Evolutionary conservation across 805 yeast species (phyloP), one percentile per base, ranked within the genome.

Genomic region (Schwanniomyces polymorphus): DNA sequence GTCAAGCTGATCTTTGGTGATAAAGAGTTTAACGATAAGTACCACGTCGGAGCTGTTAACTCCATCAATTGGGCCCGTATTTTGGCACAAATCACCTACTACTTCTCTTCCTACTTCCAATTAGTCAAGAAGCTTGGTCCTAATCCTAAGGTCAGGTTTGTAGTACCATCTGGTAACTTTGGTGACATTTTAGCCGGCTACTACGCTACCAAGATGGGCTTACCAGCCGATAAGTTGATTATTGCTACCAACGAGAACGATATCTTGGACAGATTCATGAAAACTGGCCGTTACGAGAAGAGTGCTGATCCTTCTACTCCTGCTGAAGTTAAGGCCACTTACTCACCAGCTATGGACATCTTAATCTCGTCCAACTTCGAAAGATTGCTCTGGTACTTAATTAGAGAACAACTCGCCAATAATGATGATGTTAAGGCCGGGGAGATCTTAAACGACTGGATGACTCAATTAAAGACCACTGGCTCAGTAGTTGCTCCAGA

Each of bases 31-130:
- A 94, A 94, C 71, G 80, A 78, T 54, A 86, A 84, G 66, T 88
- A 91, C 73, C 97, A 91, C 62, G 86, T 94, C 48, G 99, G 98
- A 58, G 99, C 99, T 14, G 96, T 94, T 51, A 94, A 94, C 74
- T 91, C 98, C 41, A 94, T 94, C 68, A 94, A 94, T 78, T 94
- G 99, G 99, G 98, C 99, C 7, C 85, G 99, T 73, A 94, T 94
- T 57, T 79, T 94, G 59, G 97, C 99, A 37, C 99, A 94, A 75
- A 92, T 91, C 66, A 91, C 99, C 18, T 94, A 94, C 74, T 94
- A 94, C 75, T 94, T 91, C 78, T 84, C 88, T 68, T 82, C 98
- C 5, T 94, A 84, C 76, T 91, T 94, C 81, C 84, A 84, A 64
- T 71, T 88, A 46, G 55, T 68, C 47, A 81, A 78, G 54, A 55